These are phyloP conservation scores for Phytophthora agathidicida DNA, from an alignment of 352 stramenopile genomes.

Conservation along the genomic window DNA sequence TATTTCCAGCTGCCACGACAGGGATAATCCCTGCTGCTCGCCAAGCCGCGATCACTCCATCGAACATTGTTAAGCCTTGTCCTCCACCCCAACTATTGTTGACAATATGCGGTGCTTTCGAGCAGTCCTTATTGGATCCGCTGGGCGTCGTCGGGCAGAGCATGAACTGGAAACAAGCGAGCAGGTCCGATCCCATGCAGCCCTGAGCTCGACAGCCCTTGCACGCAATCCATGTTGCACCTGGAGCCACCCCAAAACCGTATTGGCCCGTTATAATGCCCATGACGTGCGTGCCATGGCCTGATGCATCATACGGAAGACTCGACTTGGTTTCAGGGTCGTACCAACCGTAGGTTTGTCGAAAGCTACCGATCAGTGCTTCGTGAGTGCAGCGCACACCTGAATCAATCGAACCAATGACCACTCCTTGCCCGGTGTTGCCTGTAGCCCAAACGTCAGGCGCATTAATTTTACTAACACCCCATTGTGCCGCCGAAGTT, in stretches of 20 bases:
- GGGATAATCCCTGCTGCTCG: conserved; percentile 59
- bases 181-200: conserved; percentile 50
- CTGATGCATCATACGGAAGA: conserved; percentile 52
- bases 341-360: conserved; percentile 59
- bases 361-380: conserved; percentile 47
- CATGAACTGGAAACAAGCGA: conserved; percentile 75
- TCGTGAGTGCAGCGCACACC: conserved; percentile 58
- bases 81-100: conserved; percentile 79
- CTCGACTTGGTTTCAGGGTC: conserved; percentile 45
- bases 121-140: conserved; percentile 49
- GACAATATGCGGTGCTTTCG: conserved; percentile 55
- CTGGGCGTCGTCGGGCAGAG: conserved; percentile 57
- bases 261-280: conserved; percentile 51
- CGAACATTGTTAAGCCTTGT: conserved; percentile 48
- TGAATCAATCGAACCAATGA: conserved; percentile 69
- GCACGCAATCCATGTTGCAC: conserved; percentile 61
- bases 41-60: conserved; percentile 52
- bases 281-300: conserved; percentile 63
- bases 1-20: conserved; percentile 62
- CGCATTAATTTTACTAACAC: conserved; percentile 56
- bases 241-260: conserved; percentile 59
- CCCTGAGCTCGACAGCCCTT: conserved; percentile 49
- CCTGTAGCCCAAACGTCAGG: conserved; percentile 51
- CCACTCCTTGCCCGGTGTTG: conserved; percentile 55
- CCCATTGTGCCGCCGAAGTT: conserved; percentile 47